phyloP scores from a whole-genome alignment of 2,329 filamentous ascomycete species.

The Clathrospora elynae region DNA sequence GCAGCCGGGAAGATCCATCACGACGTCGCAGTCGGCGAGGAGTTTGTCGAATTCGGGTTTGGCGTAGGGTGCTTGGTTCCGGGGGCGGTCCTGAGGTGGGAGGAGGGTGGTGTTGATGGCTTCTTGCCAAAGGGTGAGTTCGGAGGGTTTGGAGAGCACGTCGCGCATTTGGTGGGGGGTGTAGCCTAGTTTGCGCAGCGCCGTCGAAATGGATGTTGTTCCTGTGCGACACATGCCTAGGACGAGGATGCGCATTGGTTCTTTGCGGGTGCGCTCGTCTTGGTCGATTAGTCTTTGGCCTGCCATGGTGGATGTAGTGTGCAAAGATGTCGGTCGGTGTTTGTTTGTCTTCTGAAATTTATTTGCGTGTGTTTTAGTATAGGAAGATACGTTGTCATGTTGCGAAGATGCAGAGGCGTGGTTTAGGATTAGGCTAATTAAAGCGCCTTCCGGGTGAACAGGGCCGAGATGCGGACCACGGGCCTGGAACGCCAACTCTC shows the following conservation, averaged over 20 bases:
- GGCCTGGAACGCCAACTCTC: slow-evolving; percentile 10
- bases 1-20: slow-evolving; percentile 38
- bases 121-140: slow-evolving; percentile 39
- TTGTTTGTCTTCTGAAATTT: slow-evolving; percentile 41
- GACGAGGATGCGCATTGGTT: slow-evolving; percentile 74
- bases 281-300: slow-evolving; percentile 60
- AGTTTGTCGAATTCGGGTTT: slow-evolving; percentile 55
- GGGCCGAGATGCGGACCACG: slow-evolving; percentile 26
- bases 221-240: slow-evolving; percentile 73
- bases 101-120: slow-evolving; percentile 33
- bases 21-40: slow-evolving; percentile 51
- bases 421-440: slow-evolving; percentile 34
- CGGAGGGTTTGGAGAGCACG: slow-evolving; percentile 24
- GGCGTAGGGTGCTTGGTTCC: slow-evolving; percentile 21
- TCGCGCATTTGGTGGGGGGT: slow-evolving; percentile 33
- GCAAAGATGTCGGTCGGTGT: neutral
- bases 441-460: slow-evolving; percentile 20
- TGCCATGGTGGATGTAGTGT: slow-evolving; percentile 11
- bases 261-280: slow-evolving; percentile 66
- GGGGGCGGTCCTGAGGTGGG: slow-evolving; percentile 18
- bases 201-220: slow-evolving; percentile 59
- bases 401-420: slow-evolving; percentile 8
- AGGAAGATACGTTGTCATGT: slow-evolving; percentile 9
- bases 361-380: slow-evolving; percentile 1
- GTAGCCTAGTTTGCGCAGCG: slow-evolving; percentile 53